Conservation (phyloP, 2,329 filamentous ascomycete species). For the Fusarium staphyleae region DNA sequence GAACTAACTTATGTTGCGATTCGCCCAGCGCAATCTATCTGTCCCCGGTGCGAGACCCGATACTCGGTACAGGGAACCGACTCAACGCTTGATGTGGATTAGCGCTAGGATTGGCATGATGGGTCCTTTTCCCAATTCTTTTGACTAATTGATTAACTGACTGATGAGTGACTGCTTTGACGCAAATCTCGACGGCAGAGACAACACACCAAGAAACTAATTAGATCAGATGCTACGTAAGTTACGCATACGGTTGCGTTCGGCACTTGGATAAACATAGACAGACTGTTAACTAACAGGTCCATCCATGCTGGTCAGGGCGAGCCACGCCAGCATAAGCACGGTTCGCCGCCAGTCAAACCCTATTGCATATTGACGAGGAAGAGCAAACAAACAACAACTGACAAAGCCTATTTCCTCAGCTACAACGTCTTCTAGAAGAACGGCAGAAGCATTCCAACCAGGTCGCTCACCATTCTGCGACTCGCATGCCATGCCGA, state of each 20-base stretch:
- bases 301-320: slow-evolving; percentile 5
- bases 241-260: background rate
- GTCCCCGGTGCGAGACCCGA: background rate
- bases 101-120: slow-evolving; percentile 1
- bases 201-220: background rate
- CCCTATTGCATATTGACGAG: slow-evolving; percentile 22
- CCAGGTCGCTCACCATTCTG: background rate
- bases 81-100: slow-evolving; percentile 16
- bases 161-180: slow-evolving; percentile 4
- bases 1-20: slow-evolving; percentile 12
- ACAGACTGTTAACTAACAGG: no score
- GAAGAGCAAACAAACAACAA: slow-evolving; percentile 1
- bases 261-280: slow-evolving; percentile 7
- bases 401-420: slow-evolving; percentile 14
- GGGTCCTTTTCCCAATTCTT: slow-evolving; percentile 14
- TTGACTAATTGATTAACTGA: slow-evolving; percentile 23
- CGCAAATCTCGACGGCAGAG: background rate
- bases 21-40: slow-evolving; percentile 29
- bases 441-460: slow-evolving; percentile 41
- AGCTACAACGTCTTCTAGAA: slow-evolving; percentile 43
- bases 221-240: no score
- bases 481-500: slow-evolving; percentile 1
- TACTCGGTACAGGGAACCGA: slow-evolving; percentile 27
- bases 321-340: slow-evolving; percentile 20
- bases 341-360: slow-evolving; percentile 25